These are phyloP conservation scores for Fusarium nodosum DNA, from an alignment of 2,329 filamentous ascomycete genomes.

Conservation along the genomic window DNA sequence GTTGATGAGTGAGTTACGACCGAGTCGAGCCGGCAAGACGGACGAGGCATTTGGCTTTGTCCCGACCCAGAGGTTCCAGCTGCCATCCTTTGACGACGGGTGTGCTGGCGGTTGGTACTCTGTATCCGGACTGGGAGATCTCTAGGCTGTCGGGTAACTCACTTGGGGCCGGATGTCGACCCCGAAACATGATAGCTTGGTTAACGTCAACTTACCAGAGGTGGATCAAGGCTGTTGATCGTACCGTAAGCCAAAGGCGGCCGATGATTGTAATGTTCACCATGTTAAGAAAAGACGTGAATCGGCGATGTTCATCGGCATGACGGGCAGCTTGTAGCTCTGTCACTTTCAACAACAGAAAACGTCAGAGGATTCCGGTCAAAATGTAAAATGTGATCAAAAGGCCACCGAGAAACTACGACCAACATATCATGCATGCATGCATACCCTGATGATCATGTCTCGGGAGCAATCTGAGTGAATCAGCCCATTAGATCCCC, in stretches of 20 bases:
- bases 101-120: slow-evolving; percentile 20
- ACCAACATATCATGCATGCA: slow-evolving; percentile 14
- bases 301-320: slow-evolving; percentile 23
- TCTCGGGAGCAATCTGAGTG: slow-evolving; percentile 24
- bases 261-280: slow-evolving; percentile 10
- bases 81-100: slow-evolving; percentile 14
- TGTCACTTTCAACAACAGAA: slow-evolving; percentile 16
- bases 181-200: slow-evolving; percentile 10
- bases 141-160: slow-evolving; percentile 26
- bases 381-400: slow-evolving; percentile 13
- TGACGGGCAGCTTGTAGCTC: slow-evolving; percentile 3
- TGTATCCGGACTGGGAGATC: background rate
- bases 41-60: slow-evolving; percentile 42
- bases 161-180: slow-evolving; percentile 20
- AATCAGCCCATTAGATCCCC: slow-evolving; percentile 8
- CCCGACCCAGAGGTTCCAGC: slow-evolving; percentile 16
- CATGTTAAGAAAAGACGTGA: slow-evolving; percentile 2
- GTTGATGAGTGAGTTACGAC: slow-evolving; percentile 14
- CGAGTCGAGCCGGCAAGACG: slow-evolving; percentile 37
- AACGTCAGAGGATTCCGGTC: slow-evolving; percentile 1
- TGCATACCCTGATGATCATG: slow-evolving; percentile 15
- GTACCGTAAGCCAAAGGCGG: slow-evolving; percentile 1
- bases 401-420: background rate
- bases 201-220: slow-evolving; percentile 28
- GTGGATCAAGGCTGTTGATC: slow-evolving; percentile 28